These are phyloP conservation scores for Kappamyces sp. DNA, from an alignment of 192 early-diverging fungal genomes.

Conservation along the genomic window DNA sequence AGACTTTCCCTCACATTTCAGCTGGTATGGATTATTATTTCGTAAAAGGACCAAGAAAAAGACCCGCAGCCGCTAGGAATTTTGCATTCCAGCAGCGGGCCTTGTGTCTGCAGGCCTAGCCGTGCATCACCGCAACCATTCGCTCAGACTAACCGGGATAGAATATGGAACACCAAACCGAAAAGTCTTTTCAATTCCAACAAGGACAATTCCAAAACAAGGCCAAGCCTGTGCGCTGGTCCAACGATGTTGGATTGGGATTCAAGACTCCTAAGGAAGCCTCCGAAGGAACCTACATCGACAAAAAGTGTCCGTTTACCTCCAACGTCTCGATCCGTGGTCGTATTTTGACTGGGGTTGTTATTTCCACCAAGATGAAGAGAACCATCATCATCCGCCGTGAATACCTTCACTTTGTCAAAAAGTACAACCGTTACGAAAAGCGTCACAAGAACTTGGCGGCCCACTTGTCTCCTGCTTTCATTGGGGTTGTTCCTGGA, in stretches of 20 bases:
- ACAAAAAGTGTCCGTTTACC: conserved; percentile 99
- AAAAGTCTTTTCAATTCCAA: conserved; percentile 98
- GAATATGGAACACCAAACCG: conserved; percentile 55
- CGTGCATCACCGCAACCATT: too few species aligned
- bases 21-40: too few species aligned
- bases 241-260: conserved; percentile 97
- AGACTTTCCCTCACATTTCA: too few species aligned
- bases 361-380: conserved; percentile 97
- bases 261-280: conserved; percentile 99
- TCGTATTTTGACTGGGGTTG: conserved; percentile 89
- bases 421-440: conserved; percentile 99
- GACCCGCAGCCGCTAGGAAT: too few species aligned
- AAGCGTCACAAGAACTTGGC: conserved; percentile 99
- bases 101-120: too few species aligned
- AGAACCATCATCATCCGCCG: conserved; percentile 96
- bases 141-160: too few species aligned
- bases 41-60: too few species aligned
- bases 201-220: conserved; percentile 82
- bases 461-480: conserved; percentile 90
- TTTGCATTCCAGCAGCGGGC: too few species aligned
- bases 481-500: conserved; percentile 83
- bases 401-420: conserved; percentile 99
- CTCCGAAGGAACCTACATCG: conserved; percentile 95
- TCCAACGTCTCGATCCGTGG: conserved; percentile 92
- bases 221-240: conserved; percentile 83